Percentiles rank a stretch among this genome's conserved stretches.
Conservation (phyloP, 805 yeast species). For the Kodamaea sagamina region DNA sequence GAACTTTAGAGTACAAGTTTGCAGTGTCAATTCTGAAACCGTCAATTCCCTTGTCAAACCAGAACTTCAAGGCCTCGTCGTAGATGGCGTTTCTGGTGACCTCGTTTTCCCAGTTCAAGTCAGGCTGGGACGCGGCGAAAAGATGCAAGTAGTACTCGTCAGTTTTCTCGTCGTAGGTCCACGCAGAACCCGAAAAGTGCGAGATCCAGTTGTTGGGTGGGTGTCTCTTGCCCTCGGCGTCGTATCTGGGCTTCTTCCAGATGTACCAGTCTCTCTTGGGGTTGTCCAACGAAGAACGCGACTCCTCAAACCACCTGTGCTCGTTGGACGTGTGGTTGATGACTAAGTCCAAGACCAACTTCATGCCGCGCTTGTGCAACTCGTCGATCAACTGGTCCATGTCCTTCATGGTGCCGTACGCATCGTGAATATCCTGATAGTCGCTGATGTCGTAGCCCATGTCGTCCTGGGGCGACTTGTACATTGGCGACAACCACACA, state of each 20-base stretch:
- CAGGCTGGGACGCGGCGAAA: slow-evolving; percentile 59
- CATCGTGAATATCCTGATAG: slow-evolving; percentile 52
- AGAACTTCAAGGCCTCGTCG: slow-evolving; percentile 49
- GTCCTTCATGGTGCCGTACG: slow-evolving; percentile 56
- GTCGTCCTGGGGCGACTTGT: slow-evolving; percentile 59
- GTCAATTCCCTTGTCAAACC: slow-evolving; percentile 58
- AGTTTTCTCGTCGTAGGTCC: slow-evolving; percentile 56
- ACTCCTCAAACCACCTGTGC: slow-evolving; percentile 61
- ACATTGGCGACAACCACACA: slow-evolving; percentile 60
- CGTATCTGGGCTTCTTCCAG: slow-evolving; percentile 54
- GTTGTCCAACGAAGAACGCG: slow-evolving; percentile 49
- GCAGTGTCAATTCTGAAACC: slow-evolving; percentile 63
- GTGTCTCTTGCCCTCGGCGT: slow-evolving; percentile 48
- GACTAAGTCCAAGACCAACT: slow-evolving; percentile 55
- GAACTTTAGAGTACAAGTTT: slow-evolving; percentile 52
- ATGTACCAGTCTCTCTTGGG: slow-evolving; percentile 64
- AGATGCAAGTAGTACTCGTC: slow-evolving; percentile 57
- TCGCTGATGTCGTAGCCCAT: slow-evolving; percentile 65
- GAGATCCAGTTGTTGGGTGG: slow-evolving; percentile 63
- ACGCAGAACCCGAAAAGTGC: slow-evolving; percentile 55
- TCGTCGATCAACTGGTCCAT: slow-evolving; percentile 50
- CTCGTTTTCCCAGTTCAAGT: slow-evolving; percentile 61
- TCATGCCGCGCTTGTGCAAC: slow-evolving; percentile 51
- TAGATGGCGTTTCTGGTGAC: slow-evolving; percentile 43
- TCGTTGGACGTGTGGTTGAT: slow-evolving; percentile 58